phyloP scores from a whole-genome alignment of 2,329 filamentous ascomycete species.

The Bipolaris oryzae region DNA sequence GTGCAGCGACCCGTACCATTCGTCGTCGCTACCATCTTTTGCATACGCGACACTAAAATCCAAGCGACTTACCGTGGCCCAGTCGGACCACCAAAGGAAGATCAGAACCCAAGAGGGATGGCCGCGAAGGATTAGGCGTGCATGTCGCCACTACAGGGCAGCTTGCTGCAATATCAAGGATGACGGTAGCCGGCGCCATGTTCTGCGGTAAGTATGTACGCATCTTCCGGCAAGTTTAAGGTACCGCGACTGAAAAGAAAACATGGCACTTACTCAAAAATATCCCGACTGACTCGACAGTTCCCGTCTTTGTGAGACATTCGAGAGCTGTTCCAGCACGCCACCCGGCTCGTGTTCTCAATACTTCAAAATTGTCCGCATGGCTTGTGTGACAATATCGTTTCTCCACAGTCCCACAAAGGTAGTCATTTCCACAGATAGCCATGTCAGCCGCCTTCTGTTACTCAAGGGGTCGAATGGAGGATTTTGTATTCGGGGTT shows the following conservation, averaged over 20 bases:
- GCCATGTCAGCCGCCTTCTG: neutral
- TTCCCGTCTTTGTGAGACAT: neutral
- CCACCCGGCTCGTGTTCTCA: neutral
- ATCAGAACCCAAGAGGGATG: neutral
- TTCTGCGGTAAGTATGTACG: neutral
- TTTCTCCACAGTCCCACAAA: constrained; percentile 16
- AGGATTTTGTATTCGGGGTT: neutral
- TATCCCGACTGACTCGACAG: neutral
- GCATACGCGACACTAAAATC: neutral
- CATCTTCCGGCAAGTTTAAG: neutral
- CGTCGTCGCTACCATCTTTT: neutral
- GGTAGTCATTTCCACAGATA: neutral
- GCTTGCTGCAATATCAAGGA: too few species aligned
- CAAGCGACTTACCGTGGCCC: neutral
- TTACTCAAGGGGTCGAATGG: neutral
- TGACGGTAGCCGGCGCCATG: neutral
- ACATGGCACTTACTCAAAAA: neutral
- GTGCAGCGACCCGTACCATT: neutral
- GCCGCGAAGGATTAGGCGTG: neutral
- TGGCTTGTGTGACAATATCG: constrained; percentile 4
- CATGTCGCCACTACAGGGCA: neutral
- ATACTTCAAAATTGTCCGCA: neutral
- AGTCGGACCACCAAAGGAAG: neutral
- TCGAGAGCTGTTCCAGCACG: neutral
- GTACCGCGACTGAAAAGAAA: neutral